Evolutionary conservation across 2,329 filamentous ascomycete genomes (phyloP).

Genomic region (Talaromyces amestolkiae): DNA sequence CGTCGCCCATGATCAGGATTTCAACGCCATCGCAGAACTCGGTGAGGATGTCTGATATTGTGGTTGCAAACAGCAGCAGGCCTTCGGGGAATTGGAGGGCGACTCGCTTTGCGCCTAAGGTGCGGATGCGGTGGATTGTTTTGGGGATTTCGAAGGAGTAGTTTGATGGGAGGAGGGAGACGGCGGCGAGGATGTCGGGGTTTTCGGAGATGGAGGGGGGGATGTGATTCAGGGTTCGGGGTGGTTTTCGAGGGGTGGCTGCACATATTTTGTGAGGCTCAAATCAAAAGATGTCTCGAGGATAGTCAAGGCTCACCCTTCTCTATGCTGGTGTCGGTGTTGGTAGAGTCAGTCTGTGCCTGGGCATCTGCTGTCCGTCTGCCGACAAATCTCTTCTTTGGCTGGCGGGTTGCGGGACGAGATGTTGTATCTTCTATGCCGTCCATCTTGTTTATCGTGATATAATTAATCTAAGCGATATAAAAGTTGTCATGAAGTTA

Average conservation of each 20-base stretch:
- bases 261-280: neutral
- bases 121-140: constrained; percentile 90
- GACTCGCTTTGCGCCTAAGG: constrained; percentile 73
- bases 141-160: constrained; percentile 99
- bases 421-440: constrained; percentile 25
- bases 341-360: constrained; percentile 56
- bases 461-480: neutral
- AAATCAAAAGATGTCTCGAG: too few species aligned
- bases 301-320: constrained; percentile 28
- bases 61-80: constrained; percentile 90
- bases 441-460: constrained; percentile 14
- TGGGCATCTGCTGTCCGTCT: constrained; percentile 64
- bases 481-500: neutral
- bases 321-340: constrained; percentile 56
- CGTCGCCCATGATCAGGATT: constrained; percentile 97
- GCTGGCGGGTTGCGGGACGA: constrained; percentile 56
- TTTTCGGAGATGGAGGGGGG: constrained; percentile 84
- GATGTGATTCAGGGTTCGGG: constrained; percentile 85
- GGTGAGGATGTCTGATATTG: constrained; percentile 91
- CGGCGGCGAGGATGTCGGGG: constrained; percentile 79
- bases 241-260: constrained; percentile 71
- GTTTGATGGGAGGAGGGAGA: constrained; percentile 84
- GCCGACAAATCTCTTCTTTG: constrained; percentile 90
- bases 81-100: constrained; percentile 98
- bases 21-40: constrained; percentile 90